Evolutionary conservation across 139 green algal genomes (phyloP), one percentile per base, ranked within the genome.

Genomic region (Tetradesmus lagerheimii): DNA sequence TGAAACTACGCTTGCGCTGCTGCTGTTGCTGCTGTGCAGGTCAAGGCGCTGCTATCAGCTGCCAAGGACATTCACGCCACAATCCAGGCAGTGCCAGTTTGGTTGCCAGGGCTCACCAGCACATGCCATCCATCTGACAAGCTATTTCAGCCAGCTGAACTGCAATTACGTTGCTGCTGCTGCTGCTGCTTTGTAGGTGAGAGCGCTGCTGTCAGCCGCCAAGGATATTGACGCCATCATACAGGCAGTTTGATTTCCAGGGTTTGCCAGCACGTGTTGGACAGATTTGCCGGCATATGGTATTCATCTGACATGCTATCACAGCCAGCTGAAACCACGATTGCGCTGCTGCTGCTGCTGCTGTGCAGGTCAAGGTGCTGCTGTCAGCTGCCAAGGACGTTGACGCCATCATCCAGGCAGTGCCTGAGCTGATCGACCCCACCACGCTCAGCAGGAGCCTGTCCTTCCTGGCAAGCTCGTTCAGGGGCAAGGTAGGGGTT

Each of bases 361-460:
- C 74, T 80, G 31, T 83, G 77, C 43, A 84, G 86, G 86, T 90
- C 4, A 84, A 85, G 47, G 1, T 9, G 37, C 35, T 91, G 87
- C 78, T 91, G 20, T 53, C 37, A 16, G 39, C 41, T 34, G 87
- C 87, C 27, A 50, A 81, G 35, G 80, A 91, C 43, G 31, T 88
- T 31, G 80, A 87, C n/a, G 64, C 64, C 34, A 88, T 91, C 88
- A 86, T 91, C 43, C 80, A 88, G 53, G 80, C 80, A 15, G 88
- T 88, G 39, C 88, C 88, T 23, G 88, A 91, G 80, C 66, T 91
- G 31, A 88, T 43, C 16, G 88, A 91, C 45, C 64, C 88, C 11
- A 31, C 18, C 4, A 50, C 80, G 3, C 88, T 91, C 29, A 62
- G 25, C 41, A 39, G 88, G 14, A 83, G 80, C 29, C 66, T 91